Evolutionary conservation across 495 filamentous ascomycete species (phyloP).

Genomic region (Penicillium cataractarum): DNA sequence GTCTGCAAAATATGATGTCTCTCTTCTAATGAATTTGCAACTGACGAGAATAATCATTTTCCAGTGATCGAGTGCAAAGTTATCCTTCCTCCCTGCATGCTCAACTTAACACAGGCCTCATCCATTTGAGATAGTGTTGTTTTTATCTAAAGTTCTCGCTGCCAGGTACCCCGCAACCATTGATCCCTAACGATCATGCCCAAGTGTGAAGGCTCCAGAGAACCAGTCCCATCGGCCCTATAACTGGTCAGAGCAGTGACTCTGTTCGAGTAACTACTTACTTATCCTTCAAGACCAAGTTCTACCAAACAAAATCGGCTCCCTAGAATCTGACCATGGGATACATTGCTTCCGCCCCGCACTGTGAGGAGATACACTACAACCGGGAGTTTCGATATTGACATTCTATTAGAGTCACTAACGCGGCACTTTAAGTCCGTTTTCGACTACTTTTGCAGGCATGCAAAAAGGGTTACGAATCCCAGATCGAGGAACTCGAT

Average conservation of each 20-base stretch:
- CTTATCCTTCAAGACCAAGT: too few species aligned
- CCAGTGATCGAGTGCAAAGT: not conserved
- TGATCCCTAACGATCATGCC: not conserved
- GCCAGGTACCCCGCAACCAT: not conserved
- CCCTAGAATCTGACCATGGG: too few species aligned
- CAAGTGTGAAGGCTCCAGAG: not conserved
- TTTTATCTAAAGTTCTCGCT: not conserved
- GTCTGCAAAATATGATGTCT: not conserved
- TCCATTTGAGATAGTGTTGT: not conserved
- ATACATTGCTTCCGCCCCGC: too few species aligned
- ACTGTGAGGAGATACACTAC: too few species aligned
- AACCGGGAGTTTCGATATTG: too few species aligned
- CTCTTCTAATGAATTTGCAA: not conserved
- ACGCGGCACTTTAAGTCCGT: too few species aligned
- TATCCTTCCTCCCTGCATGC: not conserved
- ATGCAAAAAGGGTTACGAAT: too few species aligned
- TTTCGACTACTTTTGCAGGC: too few species aligned
- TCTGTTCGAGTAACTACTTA: not conserved
- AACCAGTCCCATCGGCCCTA: not conserved
- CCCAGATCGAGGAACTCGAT: too few species aligned
- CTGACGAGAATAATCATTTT: not conserved
- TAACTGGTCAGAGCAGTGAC: not conserved
- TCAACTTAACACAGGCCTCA: not conserved
- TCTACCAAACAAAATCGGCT: too few species aligned
- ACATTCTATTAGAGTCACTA: too few species aligned